Evolutionary conservation across 495 filamentous ascomycete species (phyloP), one percentile per base, ranked within the genome.

Genomic region (Penicillium chermesinum): DNA sequence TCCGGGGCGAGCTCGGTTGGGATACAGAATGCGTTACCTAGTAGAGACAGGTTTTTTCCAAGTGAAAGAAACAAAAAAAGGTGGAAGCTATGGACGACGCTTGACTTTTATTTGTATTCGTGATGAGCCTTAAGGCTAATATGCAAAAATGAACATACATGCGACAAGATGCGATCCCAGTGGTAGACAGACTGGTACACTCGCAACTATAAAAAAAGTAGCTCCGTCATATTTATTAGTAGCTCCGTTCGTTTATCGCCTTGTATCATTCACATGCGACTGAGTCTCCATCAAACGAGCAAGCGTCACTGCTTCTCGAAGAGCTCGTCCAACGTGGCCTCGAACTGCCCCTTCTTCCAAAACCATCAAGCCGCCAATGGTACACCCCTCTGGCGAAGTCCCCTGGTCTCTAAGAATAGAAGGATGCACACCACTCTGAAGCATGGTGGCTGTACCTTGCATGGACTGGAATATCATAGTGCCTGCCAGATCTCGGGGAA

Each of bases 331-430:
- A 47, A 75, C 52, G 47, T 55, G 52, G 0, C 71, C 69, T n/a
- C 71, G 53, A 12, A 74, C 65, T 12, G 60, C 68, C 2, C 50
- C 63, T 48, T 72, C 69, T 51, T 74, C 71, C 49, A 75, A 49
- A 13, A 72, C 64, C 62, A 73, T 69, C 39, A 72, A 49, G 1
- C 72, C 72, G 0, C 64, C 70, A 54, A 74, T 73, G 10, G 72
- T 75, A 41, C 69, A 74, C 6, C 72, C 71, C 33, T 65, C 70
- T 0, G 69, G 66, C 2, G 68, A 65, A 0, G 71, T 67, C 0
- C 66, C 70, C 49, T 71, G 65, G 34, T 74, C 71, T 27, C 57
- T 58, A 13, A 75, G 44, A 17, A 66, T 10, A 12, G 63, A 61
- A 8, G 71, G 71, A 42, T 71, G 65, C 22, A 66, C 57, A 1